A percentile compares a stretch with the other conserved stretches of the same genome.
Evolutionary conservation across 345 rosid genomes (phyloP).

Genomic region (Ceriops decandra): DNA sequence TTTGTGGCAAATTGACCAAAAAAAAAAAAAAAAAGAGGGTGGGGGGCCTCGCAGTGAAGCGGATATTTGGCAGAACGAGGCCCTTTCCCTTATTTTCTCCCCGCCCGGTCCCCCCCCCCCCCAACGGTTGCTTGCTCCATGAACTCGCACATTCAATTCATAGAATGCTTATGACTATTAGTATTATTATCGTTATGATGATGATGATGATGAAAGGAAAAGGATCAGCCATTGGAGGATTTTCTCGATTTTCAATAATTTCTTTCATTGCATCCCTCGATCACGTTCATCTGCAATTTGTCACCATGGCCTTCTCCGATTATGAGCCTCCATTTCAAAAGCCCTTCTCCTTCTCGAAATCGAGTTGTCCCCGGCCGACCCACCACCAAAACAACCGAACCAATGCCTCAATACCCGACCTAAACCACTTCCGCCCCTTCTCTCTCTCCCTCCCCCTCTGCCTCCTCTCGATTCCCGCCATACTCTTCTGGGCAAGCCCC

Average conservation of each 20-base stretch:
- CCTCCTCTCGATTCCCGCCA: slow-evolving; percentile 61
- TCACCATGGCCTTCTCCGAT: slow-evolving; percentile 20
- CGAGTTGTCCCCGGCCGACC: slow-evolving; percentile 4
- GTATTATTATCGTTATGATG: too few relatives aligned
- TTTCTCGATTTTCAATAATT: too few relatives aligned
- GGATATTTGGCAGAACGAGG: background rate
- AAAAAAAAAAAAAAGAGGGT: background rate
- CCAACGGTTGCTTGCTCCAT: background rate
- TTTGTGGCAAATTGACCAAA: background rate
- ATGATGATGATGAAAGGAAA: background rate
- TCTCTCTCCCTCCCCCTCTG: slow-evolving; percentile 48
- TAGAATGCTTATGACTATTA: background rate
- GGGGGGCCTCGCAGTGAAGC: background rate
- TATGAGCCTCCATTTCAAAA: slow-evolving; percentile 22
- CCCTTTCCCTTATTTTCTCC: background rate
- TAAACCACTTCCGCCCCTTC: slow-evolving; percentile 30
- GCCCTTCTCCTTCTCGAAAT: slow-evolving; percentile 30
- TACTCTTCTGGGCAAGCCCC: slow-evolving; percentile 68
- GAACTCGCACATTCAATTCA: background rate
- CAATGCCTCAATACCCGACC: slow-evolving; percentile 18
- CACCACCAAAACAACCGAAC: slow-evolving; percentile 24
- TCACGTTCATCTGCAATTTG: background rate
- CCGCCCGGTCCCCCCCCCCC: too few relatives aligned
- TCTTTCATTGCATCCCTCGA: too few relatives aligned
- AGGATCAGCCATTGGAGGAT: too few relatives aligned